Evolutionary conservation across 805 yeast genomes (phyloP), one percentile per base, ranked within the genome.

Genomic region (Pichia kluyveri): DNA sequence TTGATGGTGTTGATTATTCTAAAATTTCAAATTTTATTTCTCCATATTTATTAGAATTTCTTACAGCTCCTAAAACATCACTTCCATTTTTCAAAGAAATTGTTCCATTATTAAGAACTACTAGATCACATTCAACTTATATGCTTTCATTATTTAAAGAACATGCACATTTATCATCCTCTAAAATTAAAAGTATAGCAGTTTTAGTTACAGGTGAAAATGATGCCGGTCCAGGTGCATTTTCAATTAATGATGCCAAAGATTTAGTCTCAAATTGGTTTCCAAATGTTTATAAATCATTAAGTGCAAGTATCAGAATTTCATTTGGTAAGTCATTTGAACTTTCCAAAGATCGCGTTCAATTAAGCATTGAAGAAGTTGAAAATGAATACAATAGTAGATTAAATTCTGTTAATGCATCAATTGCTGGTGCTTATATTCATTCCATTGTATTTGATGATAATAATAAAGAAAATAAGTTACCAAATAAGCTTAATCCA

Each of bases 201-300:
- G 82, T 89, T 6, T 80, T 90, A 10, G 96, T 91, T 5, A 91
- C 89, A 63, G 99, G 99, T 36, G 98, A 93, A 60, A 72, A 80
- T 1, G 95, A 86, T 51, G 96, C 97, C 2, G 97, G 96, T 2
- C 88, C 95, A 1, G 89, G 83, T 57, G 98, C 97, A 0, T 93
- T 93, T 66, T 78, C 88, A 15, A 62, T 93, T 39, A 84, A 76
- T 40, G 76, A 78, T 51, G 97, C 96, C 1, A 84, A 84, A 48
- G 76, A 78, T 52, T 75, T 89, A 1, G 57, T 83, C 32, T 69
- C 69, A 39, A 86, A 80, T 38, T 77, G 80, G 8, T 87, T 78
- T 59, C 77, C 75, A n/a, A 83, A 82, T 58, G 67, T 88, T 53
- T 68, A 80, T 54, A 78, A 76, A 49, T 62, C 75, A 9, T 66